A percentile compares a stretch with the other conserved stretches of the same genome.
phyloP scores from a whole-genome alignment of 176 grass and related monocot genomes.

The Aegilops speltoides region DNA sequence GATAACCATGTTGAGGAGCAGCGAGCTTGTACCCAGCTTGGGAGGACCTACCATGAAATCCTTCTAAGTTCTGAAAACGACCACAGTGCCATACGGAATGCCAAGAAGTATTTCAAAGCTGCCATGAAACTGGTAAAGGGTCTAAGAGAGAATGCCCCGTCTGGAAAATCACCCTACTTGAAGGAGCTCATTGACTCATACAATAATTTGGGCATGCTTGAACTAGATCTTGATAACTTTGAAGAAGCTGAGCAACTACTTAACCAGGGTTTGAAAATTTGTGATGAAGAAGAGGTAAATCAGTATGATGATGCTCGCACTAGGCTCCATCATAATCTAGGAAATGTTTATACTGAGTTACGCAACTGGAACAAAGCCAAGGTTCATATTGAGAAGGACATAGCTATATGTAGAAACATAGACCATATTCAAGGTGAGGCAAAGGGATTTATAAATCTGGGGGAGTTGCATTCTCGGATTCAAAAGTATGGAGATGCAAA shows the following conservation, averaged over 20 bases:
- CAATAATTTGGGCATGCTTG: constrained; percentile 96
- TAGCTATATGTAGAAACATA: constrained; percentile 81
- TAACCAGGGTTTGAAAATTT: constrained; percentile 72
- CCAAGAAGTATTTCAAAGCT: constrained; percentile 85
- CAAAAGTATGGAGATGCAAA: constrained; percentile 70
- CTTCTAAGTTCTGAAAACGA: constrained; percentile 74
- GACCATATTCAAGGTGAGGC: constrained; percentile 83
- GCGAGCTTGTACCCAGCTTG: constrained; percentile 89
- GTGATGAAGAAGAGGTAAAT: constrained; percentile 89
- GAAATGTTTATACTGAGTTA: constrained; percentile 77
- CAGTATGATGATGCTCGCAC: constrained; percentile 74
- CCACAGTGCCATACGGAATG: constrained; percentile 71
- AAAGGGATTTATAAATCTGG: constrained; percentile 92
- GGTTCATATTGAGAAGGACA: constrained; percentile 74
- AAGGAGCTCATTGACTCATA: constrained; percentile 92
- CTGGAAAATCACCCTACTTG: constrained; percentile 44
- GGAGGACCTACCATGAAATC: constrained; percentile 85
- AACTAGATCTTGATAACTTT: constrained; percentile 83
- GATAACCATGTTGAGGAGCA: constrained; percentile 87
- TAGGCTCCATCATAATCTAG: constrained; percentile 93
- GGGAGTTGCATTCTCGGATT: constrained; percentile 53
- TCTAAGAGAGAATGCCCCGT: constrained; percentile 54
- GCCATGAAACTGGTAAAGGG: constrained; percentile 60
- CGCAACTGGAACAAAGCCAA: constrained; percentile 64
- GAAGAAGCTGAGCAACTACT: constrained; percentile 79